These are phyloP conservation scores for Carnegiea gigantea DNA, from an alignment of 179 eudicot genomes.

Conservation along the genomic window DNA sequence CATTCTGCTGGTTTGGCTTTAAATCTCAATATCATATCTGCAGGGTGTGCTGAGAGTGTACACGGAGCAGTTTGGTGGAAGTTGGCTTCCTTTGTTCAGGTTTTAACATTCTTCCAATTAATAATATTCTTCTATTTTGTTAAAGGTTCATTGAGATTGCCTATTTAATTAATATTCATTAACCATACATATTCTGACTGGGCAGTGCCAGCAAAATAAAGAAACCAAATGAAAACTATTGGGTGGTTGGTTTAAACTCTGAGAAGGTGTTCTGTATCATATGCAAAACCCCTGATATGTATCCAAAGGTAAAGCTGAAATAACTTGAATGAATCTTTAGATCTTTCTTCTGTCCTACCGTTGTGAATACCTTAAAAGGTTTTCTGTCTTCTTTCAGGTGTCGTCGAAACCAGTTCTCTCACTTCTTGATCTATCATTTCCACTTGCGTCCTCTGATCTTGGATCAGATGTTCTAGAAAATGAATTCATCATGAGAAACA, in stretches of 20 bases:
- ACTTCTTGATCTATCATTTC: constrained; percentile 72
- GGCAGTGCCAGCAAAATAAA: constrained; percentile 74
- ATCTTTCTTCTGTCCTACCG: not conserved
- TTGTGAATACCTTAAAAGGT: not conserved
- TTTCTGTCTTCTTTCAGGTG: constrained; percentile 48
- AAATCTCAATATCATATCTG: constrained; percentile 17
- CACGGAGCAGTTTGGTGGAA: constrained; percentile 88
- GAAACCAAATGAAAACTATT: constrained; percentile 78
- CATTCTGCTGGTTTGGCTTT: constrained; percentile 8
- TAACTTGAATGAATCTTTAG: not conserved
- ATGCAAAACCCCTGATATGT: constrained; percentile 88
- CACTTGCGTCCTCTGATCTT: constrained; percentile 91
- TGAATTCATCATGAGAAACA: constrained; percentile 73
- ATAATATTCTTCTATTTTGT: not conserved
- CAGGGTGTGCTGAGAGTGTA: constrained; percentile 86
- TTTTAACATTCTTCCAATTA: constrained; percentile 22
- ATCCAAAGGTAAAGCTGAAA: constrained; percentile 65
- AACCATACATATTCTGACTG: constrained; percentile 14
- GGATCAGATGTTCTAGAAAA: constrained; percentile 90
- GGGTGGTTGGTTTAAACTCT: constrained; percentile 82
- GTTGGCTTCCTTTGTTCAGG: constrained; percentile 97
- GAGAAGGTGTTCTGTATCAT: constrained; percentile 79
- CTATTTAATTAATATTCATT: not conserved
- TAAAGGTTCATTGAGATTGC: not conserved
- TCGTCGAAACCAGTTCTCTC: constrained; percentile 83